Evolutionary conservation across 2,329 filamentous ascomycete genomes (phyloP).

Genomic region (Aspergillus brasiliensis): DNA sequence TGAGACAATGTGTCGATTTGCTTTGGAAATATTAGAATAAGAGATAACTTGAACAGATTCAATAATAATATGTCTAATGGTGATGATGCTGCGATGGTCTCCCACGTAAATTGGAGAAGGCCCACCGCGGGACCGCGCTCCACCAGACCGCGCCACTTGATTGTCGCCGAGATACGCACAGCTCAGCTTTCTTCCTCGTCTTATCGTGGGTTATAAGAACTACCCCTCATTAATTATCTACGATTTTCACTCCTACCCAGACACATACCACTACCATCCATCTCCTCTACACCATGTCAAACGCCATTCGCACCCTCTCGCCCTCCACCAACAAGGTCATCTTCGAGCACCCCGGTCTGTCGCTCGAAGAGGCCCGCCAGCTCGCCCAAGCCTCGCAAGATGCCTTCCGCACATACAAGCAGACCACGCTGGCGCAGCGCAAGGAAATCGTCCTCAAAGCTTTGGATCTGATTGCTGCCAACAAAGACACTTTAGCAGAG

Average conservation of each 20-base stretch:
- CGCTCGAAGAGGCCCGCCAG: conserved; percentile 25
- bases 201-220: conserved; percentile 5
- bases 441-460: conserved; percentile 81
- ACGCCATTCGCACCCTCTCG: conserved; percentile 67
- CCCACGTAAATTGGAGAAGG: background rate
- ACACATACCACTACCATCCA: background rate
- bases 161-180: background rate
- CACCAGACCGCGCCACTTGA: background rate
- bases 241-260: background rate
- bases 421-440: conserved; percentile 70
- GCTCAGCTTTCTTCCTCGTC: background rate
- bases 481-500: conserved; percentile 73
- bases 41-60: background rate
- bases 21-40: background rate
- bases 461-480: conserved; percentile 66
- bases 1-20: conserved; percentile 15
- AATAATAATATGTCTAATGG: too few relatives aligned
- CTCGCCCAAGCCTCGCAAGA: conserved; percentile 29
- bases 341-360: conserved; percentile 72
- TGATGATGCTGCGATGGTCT: too few relatives aligned
- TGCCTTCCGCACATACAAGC: conserved; percentile 58
- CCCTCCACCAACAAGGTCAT: conserved; percentile 84
- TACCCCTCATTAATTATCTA: background rate
- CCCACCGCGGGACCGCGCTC: conserved; percentile 2
- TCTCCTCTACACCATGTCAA: conserved; percentile 23